These are phyloP conservation scores for Colletotrichum tropicale DNA, from an alignment of 2,329 filamentous ascomycete species.

Conservation along the genomic window DNA sequence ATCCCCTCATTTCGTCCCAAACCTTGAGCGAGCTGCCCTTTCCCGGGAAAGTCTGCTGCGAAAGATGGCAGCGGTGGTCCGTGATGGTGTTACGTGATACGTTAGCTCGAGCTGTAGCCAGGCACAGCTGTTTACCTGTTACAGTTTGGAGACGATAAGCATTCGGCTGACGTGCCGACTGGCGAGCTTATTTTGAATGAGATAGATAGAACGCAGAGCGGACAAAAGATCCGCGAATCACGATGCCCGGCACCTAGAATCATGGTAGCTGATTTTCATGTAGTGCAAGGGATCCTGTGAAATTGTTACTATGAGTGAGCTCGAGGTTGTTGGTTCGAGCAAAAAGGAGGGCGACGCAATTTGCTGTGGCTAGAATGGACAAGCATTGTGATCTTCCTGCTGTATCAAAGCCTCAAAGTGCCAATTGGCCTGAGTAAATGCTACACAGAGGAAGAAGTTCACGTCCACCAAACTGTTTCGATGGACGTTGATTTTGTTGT, in stretches of 20 bases:
- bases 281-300: not conserved
- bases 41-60: not conserved
- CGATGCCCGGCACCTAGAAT: accelerated
- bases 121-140: not conserved
- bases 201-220: not conserved
- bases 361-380: not conserved
- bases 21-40: not conserved
- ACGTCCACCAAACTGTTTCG: accelerated
- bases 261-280: not conserved
- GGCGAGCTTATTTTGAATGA: not conserved
- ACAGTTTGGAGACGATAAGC: not conserved
- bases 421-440: too few relatives aligned
- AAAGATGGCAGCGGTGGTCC: not conserved
- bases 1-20: not conserved
- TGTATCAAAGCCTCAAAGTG: not conserved
- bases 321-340: not conserved
- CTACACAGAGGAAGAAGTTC: not conserved
- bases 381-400: not conserved
- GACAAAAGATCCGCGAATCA: not conserved
- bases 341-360: not conserved
- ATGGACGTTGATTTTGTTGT: not conserved
- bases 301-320: not conserved
- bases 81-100: not conserved
- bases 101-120: not conserved
- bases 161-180: not conserved